Conservation (phyloP, 768 basidiomycete genomes). For the Termitomyces bulborhizus region DNA sequence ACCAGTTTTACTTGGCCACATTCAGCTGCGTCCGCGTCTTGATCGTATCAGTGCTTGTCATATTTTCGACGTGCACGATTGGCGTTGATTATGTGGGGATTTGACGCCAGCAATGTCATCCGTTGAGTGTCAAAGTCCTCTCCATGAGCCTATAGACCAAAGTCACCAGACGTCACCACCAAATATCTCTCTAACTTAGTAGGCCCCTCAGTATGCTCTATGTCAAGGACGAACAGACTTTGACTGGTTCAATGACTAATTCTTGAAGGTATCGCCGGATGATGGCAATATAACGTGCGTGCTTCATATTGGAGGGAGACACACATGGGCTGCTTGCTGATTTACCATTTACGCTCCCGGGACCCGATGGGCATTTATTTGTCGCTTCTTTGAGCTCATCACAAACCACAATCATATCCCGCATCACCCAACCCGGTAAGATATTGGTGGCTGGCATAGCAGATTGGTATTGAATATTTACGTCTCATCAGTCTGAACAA, state of each 20-base stretch:
- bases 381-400: too few relatives aligned
- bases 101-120: slow-evolving; percentile 7
- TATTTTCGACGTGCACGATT: background rate
- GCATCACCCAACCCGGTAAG: too few relatives aligned
- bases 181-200: background rate
- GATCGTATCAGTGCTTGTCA: background rate
- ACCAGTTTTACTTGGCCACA: too few relatives aligned
- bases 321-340: too few relatives aligned
- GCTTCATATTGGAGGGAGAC: background rate
- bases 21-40: background rate
- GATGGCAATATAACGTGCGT: slow-evolving; percentile 5
- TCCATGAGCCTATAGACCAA: background rate
- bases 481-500: too few relatives aligned
- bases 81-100: slow-evolving; percentile 3
- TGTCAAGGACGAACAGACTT: background rate
- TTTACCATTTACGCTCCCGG: too few relatives aligned
- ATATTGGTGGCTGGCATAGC: too few relatives aligned
- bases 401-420: too few relatives aligned
- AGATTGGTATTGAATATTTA: too few relatives aligned
- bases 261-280: background rate
- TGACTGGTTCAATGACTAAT: background rate
- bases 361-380: too few relatives aligned
- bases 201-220: background rate
- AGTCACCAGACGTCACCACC: background rate
- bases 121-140: background rate